Evolutionary conservation across 768 basidiomycete genomes (phyloP).

Genomic region (Mycena latifolia): DNA sequence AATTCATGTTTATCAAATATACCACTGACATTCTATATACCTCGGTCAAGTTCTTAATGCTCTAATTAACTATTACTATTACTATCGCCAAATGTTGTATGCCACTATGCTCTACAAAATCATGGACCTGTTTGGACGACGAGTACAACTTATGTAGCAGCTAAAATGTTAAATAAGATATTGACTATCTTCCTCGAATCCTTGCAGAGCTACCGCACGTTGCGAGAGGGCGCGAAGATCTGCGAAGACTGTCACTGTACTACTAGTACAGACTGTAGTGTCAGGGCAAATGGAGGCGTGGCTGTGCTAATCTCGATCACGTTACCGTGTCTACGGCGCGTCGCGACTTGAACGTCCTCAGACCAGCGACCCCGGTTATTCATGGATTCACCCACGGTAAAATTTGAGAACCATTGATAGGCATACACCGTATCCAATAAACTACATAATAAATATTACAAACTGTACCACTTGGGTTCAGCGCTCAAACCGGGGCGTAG

Average conservation of each 20-base stretch:
- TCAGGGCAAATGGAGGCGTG: too few relatives aligned
- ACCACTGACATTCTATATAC: constrained; percentile 26
- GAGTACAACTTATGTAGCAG: too few relatives aligned
- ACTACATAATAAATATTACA: background rate
- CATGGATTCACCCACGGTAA: too few relatives aligned
- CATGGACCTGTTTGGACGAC: background rate
- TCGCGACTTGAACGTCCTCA: background rate
- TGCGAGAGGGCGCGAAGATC: too few relatives aligned
- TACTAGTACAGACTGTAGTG: too few relatives aligned
- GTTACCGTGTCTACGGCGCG: background rate
- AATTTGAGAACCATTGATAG: too few relatives aligned
- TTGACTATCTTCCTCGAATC: too few relatives aligned
- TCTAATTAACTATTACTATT: constrained; percentile 9
- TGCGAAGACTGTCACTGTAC: too few relatives aligned
- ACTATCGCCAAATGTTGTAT: constrained; percentile 4
- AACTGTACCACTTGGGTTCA: background rate
- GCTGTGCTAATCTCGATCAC: background rate
- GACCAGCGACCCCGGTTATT: too few relatives aligned
- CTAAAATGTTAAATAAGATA: too few relatives aligned
- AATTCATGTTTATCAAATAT: constrained; percentile 15
- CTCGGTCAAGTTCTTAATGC: constrained; percentile 24
- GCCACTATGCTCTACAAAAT: background rate
- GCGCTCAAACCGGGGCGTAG: constrained; percentile 1
- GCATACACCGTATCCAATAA: background rate
- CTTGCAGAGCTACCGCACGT: too few relatives aligned